Percentiles rank a stretch among this genome's conserved stretches.
Conservation (phyloP, 2,329 filamentous ascomycete genomes). For the Ascochyta pisi region DNA sequence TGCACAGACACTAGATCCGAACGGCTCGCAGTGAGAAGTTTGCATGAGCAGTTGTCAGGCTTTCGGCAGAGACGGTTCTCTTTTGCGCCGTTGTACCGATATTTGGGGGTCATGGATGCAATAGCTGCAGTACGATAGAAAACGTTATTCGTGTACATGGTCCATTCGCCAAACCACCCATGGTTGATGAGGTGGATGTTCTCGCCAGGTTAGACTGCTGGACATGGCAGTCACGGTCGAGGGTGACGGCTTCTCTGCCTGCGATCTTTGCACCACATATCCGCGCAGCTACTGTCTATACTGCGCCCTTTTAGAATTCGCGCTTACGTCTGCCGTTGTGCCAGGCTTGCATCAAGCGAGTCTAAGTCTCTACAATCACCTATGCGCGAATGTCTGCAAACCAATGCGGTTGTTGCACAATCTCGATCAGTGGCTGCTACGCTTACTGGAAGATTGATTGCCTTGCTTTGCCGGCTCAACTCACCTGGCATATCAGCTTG, state of each 20-base stretch:
- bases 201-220: background rate
- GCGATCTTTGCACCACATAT: background rate
- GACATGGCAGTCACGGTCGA: background rate
- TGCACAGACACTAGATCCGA: background rate
- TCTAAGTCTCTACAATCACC: no score
- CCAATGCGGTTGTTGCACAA: background rate
- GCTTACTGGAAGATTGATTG: no score
- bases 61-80: background rate
- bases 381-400: no score
- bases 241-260: background rate
- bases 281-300: background rate
- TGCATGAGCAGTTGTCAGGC: background rate
- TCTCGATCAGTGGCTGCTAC: background rate
- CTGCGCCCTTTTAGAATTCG: no score
- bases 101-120: background rate
- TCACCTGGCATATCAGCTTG: background rate
- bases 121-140: background rate
- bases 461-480: background rate
- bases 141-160: background rate
- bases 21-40: background rate
- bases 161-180: background rate
- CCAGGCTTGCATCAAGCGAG: no score
- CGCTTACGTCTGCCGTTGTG: no score
- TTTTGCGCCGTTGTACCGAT: background rate
- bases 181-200: background rate